A percentile compares a stretch with the other conserved stretches of the same genome.
phyloP scores from a whole-genome alignment of 352 stramenopile species.

The Phytophthora quininea region DNA sequence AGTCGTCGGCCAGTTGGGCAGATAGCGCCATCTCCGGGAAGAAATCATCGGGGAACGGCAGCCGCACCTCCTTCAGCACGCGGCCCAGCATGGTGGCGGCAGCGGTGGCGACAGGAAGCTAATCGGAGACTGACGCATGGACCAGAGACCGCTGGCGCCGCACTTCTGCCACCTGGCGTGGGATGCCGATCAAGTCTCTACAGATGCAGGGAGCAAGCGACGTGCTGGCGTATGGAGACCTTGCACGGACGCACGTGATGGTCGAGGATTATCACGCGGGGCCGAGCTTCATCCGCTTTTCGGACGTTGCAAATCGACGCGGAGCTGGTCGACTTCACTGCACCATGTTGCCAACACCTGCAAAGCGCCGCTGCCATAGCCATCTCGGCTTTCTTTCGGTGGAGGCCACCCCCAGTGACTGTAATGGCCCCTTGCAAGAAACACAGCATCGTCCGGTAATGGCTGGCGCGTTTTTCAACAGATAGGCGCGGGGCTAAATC shows the following conservation, averaged over 20 bases:
- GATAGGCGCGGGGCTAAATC: too few species aligned
- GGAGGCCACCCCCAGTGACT: too few species aligned
- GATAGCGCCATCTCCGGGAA: constrained; percentile 56
- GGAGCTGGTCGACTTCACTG: not conserved
- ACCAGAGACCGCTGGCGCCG: not conserved
- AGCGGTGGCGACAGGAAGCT: not conserved
- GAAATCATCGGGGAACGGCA: constrained; percentile 73
- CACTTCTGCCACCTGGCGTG: constrained; percentile 13
- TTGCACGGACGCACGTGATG: not conserved
- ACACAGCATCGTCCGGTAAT: too few species aligned
- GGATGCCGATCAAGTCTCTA: constrained; percentile 17
- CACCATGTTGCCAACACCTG: not conserved
- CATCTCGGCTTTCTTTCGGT: not conserved
- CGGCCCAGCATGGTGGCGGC: constrained; percentile 47
- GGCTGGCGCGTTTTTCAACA: too few species aligned
- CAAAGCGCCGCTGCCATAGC: not conserved
- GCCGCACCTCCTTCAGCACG: constrained; percentile 66
- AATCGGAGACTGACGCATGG: constrained; percentile 27
- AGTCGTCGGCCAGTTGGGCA: constrained; percentile 35
- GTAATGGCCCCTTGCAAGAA: too few species aligned
- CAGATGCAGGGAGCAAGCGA: not conserved
- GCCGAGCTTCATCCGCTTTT: not conserved
- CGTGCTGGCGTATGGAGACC: not conserved
- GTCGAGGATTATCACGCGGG: not conserved
- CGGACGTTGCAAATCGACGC: not conserved